Conservation (phyloP, 2,329 filamentous ascomycete genomes). For the Didymella lethalis region DNA sequence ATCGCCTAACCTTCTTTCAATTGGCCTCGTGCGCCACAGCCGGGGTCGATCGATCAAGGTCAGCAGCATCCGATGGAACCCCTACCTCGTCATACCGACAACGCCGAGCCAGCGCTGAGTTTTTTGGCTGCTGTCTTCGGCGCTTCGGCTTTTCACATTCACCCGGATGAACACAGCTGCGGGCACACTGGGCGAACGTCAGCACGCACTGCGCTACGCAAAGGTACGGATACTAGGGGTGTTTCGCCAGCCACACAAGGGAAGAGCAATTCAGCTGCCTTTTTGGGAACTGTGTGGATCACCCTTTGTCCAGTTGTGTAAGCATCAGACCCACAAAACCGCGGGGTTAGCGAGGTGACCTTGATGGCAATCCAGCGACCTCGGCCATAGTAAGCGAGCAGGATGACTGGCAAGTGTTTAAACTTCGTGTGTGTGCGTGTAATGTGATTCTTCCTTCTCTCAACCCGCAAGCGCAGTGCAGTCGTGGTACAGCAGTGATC, state of each 20-base stretch:
- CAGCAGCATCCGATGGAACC: slow-evolving; percentile 19
- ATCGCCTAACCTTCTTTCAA: slow-evolving; percentile 20
- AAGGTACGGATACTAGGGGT: neutral
- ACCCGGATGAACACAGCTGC: neutral
- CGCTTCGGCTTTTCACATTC: slow-evolving; percentile 12
- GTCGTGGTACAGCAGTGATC: slow-evolving; percentile 16
- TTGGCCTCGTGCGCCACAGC: slow-evolving; percentile 32
- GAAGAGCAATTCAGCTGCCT: slow-evolving; percentile 27
- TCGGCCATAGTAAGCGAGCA: slow-evolving; percentile 26
- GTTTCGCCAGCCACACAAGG: slow-evolving; percentile 22
- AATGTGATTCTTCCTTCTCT: slow-evolving; percentile 4
- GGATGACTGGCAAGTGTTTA: slow-evolving; percentile 13
- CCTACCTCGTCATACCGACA: slow-evolving; percentile 16
- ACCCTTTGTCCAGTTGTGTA: slow-evolving; percentile 4
- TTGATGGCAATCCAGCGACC: slow-evolving; percentile 25
- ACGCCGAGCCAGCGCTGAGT: slow-evolving; percentile 2
- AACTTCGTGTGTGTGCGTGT: slow-evolving; percentile 2
- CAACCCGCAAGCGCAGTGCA: slow-evolving; percentile 15
- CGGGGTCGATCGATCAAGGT: slow-evolving; percentile 30
- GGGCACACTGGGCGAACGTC: slow-evolving; percentile 1
- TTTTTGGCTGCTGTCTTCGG: slow-evolving; percentile 3
- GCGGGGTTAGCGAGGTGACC: slow-evolving; percentile 34
- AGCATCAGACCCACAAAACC: slow-evolving; percentile 21
- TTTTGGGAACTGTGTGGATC: slow-evolving; percentile 17
- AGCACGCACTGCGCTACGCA: slow-evolving; percentile 11